Conservation (phyloP, 2,329 filamentous ascomycete genomes). For the Diaporthe humulicola region DNA sequence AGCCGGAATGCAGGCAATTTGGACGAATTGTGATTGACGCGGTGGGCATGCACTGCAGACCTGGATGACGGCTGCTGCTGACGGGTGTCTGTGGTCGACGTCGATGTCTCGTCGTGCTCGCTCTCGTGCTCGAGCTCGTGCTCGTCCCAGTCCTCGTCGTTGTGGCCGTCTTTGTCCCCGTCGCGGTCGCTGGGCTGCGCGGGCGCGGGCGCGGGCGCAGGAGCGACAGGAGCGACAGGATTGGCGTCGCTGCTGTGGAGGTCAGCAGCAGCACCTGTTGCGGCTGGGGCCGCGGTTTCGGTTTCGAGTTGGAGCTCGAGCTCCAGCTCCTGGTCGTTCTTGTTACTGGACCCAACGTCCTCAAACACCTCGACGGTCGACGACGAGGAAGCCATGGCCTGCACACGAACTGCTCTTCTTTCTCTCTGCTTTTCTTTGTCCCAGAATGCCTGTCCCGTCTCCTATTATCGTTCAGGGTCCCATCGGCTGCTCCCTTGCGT, state of each 20-base stretch:
- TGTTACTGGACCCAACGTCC: conserved; percentile 23
- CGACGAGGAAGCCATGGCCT: conserved; percentile 34
- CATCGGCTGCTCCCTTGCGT: conserved; percentile 30
- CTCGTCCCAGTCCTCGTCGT: conserved; percentile 22
- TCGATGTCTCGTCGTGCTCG: background rate
- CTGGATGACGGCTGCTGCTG: background rate
- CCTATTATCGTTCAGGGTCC: conserved; percentile 26
- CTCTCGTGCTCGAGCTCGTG: conserved; percentile 4
- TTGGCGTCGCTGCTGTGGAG: conserved; percentile 15
- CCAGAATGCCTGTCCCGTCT: conserved; percentile 27
- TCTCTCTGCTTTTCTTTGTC: conserved; percentile 8
- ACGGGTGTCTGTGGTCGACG: background rate
- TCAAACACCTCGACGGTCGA: conserved; percentile 29
- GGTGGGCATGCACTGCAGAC: conserved; percentile 57
- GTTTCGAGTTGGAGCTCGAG: conserved; percentile 31
- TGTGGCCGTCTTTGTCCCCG: conserved; percentile 25
- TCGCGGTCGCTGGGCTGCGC: background rate
- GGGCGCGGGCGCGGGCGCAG: conserved; percentile 1
- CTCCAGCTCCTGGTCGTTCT: conserved; percentile 22
- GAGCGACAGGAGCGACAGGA: conserved; percentile 13
- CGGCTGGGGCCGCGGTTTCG: conserved; percentile 28
- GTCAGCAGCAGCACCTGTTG: conserved; percentile 20
- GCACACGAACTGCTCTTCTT: conserved; percentile 8
- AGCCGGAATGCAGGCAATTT: conserved; percentile 69
- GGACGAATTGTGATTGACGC: conserved; percentile 67